A percentile compares a stretch with the other conserved stretches of the same genome.
These are phyloP conservation scores for Dryas integrifolia DNA, from an alignment of 331 rosid species.

Conservation along the genomic window DNA sequence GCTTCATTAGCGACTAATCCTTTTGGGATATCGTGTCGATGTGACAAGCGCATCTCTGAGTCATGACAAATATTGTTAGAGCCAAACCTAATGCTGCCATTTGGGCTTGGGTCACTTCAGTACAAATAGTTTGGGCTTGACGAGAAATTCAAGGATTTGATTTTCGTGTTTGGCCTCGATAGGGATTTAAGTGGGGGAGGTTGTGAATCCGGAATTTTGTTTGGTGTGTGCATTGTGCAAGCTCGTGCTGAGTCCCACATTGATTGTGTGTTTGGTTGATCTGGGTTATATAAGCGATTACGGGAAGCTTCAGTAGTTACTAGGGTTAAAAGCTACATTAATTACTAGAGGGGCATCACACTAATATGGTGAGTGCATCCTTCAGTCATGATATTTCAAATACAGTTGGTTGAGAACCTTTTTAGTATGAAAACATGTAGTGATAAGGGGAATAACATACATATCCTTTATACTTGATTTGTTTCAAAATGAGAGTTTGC, in stretches of 20 bases:
- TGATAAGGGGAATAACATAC: not conserved
- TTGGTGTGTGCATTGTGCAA: no score
- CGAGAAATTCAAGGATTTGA: not conserved
- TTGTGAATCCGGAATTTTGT: not conserved
- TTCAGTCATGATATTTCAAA: not conserved
- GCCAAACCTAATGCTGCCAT: not conserved
- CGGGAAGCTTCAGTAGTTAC: no score
- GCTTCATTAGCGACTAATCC: not conserved
- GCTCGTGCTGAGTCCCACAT: no score
- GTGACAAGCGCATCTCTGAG: not conserved
- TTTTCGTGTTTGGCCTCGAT: not conserved
- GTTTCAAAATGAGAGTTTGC: not conserved
- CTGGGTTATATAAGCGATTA: no score
- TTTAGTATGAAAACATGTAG: not conserved
- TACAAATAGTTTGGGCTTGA: not conserved
- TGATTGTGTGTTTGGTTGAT: no score
- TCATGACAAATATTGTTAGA: not conserved
- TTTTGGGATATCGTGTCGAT: not conserved
- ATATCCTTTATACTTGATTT: not conserved
- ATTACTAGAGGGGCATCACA: not conserved
- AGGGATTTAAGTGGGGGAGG: not conserved
- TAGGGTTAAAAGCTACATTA: not conserved
- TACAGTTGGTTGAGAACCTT: constrained; percentile 4
- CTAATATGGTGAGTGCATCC: not conserved
- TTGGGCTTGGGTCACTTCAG: not conserved